Evolutionary conservation across 169 alveolate species (phyloP), one percentile per base, ranked within the genome.

Genomic region (Eimeria praecox): DNA sequence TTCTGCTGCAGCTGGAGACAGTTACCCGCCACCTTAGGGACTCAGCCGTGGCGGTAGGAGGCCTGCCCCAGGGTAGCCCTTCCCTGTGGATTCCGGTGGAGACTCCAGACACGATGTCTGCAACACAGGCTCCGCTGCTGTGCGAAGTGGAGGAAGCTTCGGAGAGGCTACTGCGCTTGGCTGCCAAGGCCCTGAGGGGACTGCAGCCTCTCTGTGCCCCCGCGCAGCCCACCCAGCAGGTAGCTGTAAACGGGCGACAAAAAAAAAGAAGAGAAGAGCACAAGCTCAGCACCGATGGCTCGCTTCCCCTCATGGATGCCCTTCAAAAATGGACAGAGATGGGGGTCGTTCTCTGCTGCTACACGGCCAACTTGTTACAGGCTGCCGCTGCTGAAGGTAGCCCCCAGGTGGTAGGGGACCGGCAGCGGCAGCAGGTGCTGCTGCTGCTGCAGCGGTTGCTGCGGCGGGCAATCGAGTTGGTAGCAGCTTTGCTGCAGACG

Each of bases 1-100:
- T 86, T n/a, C 44, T 86, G 54, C 27, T 54, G 80, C 80, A 86
- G 78, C 40, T 86, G 92, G 92, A 86, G 66, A 62, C 92, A 4
- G 78, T 59, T 40, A 86, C 80, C 62, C 78, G 92, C 35, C 92
- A 86, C 73, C 30, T 86, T 14, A 86, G 78, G 40, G 46, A 86
- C 56, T 24, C 49, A 5, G 91, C 75, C 24, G 22, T 14, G 20
- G 73, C 54, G 54, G 30, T 12, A 20, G 80, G 44, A 27, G 80
- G 80, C 49, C 80, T 69, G 10, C 80, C 80, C 80, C 22, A 49
- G 80, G 80, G 49, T 2, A 33, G 20, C 3, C 80, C 80, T 9
- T 69, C 80, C 49, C 80, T 69, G n/a, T 69, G 44, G 80, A 6
- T 12, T 6, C 80, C 80, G 14, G 10, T 3, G 0, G 80, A 69